Conservation (phyloP, 768 basidiomycete species). For the Russula ochroleuca region DNA sequence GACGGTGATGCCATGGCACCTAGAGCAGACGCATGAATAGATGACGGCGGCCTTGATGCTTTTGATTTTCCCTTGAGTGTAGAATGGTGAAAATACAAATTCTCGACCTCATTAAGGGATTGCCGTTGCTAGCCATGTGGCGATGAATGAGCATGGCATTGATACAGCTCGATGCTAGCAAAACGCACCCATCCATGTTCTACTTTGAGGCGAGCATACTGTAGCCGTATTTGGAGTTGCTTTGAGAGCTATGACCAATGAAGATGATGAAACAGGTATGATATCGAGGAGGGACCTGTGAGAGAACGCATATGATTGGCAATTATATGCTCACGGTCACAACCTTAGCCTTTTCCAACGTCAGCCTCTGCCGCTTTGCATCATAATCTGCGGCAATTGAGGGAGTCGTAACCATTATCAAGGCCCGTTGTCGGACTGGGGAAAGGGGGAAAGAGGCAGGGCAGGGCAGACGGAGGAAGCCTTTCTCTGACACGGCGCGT, state of each 20-base stretch:
- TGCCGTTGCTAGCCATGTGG: conserved; percentile 56
- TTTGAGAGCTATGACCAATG: conserved; percentile 49
- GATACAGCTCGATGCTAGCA: not conserved
- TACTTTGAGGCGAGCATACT: conserved; percentile 71
- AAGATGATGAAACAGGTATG: not conserved
- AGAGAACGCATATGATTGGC: not conserved
- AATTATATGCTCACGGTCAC: conserved; percentile 43
- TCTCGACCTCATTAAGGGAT: conserved; percentile 73
- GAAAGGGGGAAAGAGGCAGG: not conserved
- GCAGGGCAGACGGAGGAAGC: not conserved
- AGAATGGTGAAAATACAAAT: conserved; percentile 71
- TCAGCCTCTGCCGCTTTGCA: conserved; percentile 43
- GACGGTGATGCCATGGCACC: conserved; percentile 14
- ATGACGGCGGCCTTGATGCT: conserved; percentile 31
- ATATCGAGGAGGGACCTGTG: not conserved
- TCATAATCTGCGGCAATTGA: conserved; percentile 13
- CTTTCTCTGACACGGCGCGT: conserved; percentile 13
- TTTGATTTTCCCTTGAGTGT: conserved; percentile 36
- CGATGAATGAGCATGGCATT: not conserved
- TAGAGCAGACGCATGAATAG: conserved; percentile 27
- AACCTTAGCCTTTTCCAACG: conserved; percentile 53
- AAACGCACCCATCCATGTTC: conserved; percentile 73
- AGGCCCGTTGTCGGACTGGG: not conserved
- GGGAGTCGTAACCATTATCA: conserved; percentile 19
- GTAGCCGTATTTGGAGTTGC: conserved; percentile 67